Evolutionary conservation across 345 rosid species (phyloP).

Genomic region (Lepidium aucheri): DNA sequence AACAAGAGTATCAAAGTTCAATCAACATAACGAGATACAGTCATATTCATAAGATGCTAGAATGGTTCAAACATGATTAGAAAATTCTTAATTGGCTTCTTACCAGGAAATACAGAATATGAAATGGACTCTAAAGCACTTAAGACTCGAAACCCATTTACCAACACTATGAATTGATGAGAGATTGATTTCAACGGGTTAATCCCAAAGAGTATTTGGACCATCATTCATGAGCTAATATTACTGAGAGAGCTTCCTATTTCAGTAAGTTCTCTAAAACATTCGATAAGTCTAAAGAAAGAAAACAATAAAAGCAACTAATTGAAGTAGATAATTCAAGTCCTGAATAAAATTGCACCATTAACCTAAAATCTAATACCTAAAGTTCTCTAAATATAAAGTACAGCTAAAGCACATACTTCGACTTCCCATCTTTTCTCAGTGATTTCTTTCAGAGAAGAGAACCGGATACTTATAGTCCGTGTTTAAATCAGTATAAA

Average conservation of each 20-base stretch:
- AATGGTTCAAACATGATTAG: slow-evolving; percentile 1
- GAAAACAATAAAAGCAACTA: neutral
- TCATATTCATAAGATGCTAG: neutral
- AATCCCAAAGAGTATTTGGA: neutral
- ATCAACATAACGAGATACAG: slow-evolving; percentile 17
- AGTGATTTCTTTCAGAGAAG: neutral
- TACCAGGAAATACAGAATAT: neutral
- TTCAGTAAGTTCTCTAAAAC: slow-evolving; percentile 6
- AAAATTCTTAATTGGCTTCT: neutral
- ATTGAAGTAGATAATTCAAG: neutral
- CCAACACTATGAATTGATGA: neutral
- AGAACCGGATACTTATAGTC: neutral
- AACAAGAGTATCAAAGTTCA: slow-evolving; percentile 9
- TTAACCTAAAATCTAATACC: neutral
- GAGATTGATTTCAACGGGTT: neutral
- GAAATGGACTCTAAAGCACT: neutral
- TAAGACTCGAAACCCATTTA: neutral
- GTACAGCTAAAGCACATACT: neutral
- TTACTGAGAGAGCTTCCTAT: neutral
- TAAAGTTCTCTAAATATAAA: neutral
- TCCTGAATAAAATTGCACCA: neutral
- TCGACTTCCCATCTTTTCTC: neutral
- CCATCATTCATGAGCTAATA: slow-evolving; percentile 1
- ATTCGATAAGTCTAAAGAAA: neutral
- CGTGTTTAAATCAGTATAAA: neutral